Base-by-base conservation (phyloP, 1,284 basidiomycete species). In the Leccinum subatratum region DNA sequence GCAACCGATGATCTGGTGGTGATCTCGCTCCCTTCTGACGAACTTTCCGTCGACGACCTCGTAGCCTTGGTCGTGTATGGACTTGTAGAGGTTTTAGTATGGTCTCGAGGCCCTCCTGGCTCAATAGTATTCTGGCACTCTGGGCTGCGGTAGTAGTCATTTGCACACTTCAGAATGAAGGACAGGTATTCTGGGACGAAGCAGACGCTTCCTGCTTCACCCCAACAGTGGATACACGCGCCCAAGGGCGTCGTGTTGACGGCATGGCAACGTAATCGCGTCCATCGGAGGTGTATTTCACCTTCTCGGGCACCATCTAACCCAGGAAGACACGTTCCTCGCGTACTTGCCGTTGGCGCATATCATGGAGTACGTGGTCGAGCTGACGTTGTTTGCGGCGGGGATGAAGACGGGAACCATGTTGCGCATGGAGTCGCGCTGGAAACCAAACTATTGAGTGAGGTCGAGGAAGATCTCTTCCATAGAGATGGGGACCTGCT, bases 101-200 rank as follows among this genome's bases (percentile, higher is more conserved):
- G 3, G 92, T 87, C 66, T 94, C 88, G 61, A 99, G 60, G 96
- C 96, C 7, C 75, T 99, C 97, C 4, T 94, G 96, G 91, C 68
- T 99, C 97, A 64, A 95, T 82, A 70, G 91, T 84, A 81, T 95
- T 97, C 81, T 99, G 97, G 78, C 96, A 99, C 78, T 99, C 96
- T 42, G 96, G 90, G 67, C 94, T 96, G 70, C 97, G 94, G 79
- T 99, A 99, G 79, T 98, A 99, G 81, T 99, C 96, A 79, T 99
- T 97, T 63, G 97, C 96, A 75, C 96, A 99, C 81, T 99, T 99
- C 90, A 99, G 98, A 78, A 99, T 96, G 86, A 98, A 99, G 82
- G 96, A 98, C 64, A 99, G 82, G 75, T 93, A 95, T 77, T 99
- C 96, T 28, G 97, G 96, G 48, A 94, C 91, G 80, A 98, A 98